Evolutionary conservation across 1,284 basidiomycete species (phyloP), one percentile per base, ranked within the genome.

Genomic region (Leccinum subrobustum): DNA sequence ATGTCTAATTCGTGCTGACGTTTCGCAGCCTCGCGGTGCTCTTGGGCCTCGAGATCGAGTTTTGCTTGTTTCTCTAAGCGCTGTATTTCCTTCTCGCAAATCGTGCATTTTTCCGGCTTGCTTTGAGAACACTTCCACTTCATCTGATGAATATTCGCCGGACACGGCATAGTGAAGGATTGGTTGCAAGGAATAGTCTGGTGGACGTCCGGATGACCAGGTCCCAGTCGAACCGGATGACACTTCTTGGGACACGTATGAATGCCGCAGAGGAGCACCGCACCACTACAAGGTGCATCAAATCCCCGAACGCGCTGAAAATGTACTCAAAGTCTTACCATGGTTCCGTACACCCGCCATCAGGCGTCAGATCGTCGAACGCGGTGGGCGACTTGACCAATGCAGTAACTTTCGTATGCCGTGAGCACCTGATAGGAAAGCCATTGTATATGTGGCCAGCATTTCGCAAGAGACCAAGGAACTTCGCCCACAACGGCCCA

Each of bases 281-380:
- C 68, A 23, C 77, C 78, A 64, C 85, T 86, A n/a, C 29, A 35
- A 31, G 11, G 14, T 35, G 33, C 48, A 33, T 58, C 18, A 44
- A 52, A 12, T 12, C 23, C 4, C 52, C 35, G 48, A 58, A 55
- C 1, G 29, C 39, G 52, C 48, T 16, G 2, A n/a, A 31, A 52
- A 18, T 25, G 1, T 20, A 7, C 8, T 0, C 5, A 12, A 6
- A 52, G 14, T 67, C 76, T 52, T 70, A 86, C 86, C 87, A 88
- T 39, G 79, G 78, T 62, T 80, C 76, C 5, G 62, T 71, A 63
- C 86, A 88, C 2, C 86, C 86, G 9, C 86, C 86, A 56, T 87
- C 84, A 0, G 86, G 86, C 63, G 77, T 79, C 20, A 78, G 59
- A 3, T 62, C 63, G 11, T 84, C 81, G 58, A 88, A 88, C 16